Conservation (phyloP, 768 basidiomycete species). For the Suillus weaverae region DNA sequence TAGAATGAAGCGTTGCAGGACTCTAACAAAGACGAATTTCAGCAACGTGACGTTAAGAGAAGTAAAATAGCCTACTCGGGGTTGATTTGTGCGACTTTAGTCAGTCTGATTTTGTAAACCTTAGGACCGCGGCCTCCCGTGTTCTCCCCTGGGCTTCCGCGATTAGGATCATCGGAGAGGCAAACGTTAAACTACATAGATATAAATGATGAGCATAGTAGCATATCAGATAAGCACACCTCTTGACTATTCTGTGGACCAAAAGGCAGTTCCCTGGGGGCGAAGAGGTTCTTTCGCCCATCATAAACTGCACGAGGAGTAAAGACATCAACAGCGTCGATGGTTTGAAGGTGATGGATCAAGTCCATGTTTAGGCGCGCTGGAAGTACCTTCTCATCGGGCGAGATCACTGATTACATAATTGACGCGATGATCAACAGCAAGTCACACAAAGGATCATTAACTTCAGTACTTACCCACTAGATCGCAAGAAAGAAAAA, state of each 20-base stretch:
- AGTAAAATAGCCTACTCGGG: slow-evolving; percentile 41
- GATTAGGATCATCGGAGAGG: slow-evolving; percentile 41
- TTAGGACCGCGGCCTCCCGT: slow-evolving; percentile 49
- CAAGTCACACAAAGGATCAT: background rate
- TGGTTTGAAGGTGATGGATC: slow-evolving; percentile 60
- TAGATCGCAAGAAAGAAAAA: slow-evolving; percentile 10
- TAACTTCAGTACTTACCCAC: slow-evolving; percentile 19
- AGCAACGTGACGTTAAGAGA: slow-evolving; percentile 21
- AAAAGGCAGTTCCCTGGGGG: slow-evolving; percentile 60
- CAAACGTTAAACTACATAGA: slow-evolving; percentile 58
- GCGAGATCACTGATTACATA: slow-evolving; percentile 51
- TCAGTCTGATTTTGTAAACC: slow-evolving; percentile 63
- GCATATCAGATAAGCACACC: slow-evolving; percentile 33
- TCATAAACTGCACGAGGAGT: slow-evolving; percentile 76
- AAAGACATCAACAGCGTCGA: slow-evolving; percentile 62
- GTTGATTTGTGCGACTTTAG: slow-evolving; percentile 58
- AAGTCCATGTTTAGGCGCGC: slow-evolving; percentile 69
- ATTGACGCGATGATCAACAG: slow-evolving; percentile 15
- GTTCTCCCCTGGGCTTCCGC: slow-evolving; percentile 34
- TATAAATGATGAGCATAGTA: slow-evolving; percentile 5
- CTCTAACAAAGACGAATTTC: slow-evolving; percentile 38
- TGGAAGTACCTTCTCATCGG: slow-evolving; percentile 69
- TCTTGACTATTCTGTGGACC: slow-evolving; percentile 50
- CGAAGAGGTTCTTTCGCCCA: slow-evolving; percentile 76
- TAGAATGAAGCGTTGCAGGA: slow-evolving; percentile 60